Conservation (phyloP, 2,329 filamentous ascomycete genomes). For the Ceratocystis alfenasii region DNA sequence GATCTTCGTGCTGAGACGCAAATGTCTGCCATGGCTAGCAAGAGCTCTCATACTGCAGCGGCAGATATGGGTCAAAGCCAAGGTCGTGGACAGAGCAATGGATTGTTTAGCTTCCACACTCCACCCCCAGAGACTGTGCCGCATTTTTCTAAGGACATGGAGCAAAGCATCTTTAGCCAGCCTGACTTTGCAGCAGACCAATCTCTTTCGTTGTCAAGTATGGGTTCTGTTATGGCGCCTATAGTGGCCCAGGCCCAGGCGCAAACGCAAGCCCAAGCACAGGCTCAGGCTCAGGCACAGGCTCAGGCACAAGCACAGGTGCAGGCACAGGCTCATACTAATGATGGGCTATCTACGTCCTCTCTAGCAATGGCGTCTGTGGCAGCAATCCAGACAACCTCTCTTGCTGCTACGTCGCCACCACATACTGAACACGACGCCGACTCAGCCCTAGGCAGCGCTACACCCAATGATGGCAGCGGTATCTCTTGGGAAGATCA, state of each 20-base stretch:
- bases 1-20: slow-evolving; percentile 40
- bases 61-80: not conserved
- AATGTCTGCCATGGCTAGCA: not conserved
- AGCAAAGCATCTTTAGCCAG: not conserved
- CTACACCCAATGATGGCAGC: slow-evolving; percentile 38
- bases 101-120: slow-evolving; percentile 34
- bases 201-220: not conserved
- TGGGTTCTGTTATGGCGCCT: not conserved
- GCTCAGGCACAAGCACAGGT: not conserved
- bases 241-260: slow-evolving; percentile 5
- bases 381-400: slow-evolving; percentile 11
- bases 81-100: slow-evolving; percentile 24
- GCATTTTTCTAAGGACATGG: slow-evolving; percentile 25
- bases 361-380: slow-evolving; percentile 9
- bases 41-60: not conserved
- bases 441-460: slow-evolving; percentile 31
- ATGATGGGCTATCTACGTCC: not conserved
- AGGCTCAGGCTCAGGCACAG: not conserved
- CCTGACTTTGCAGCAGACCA: not conserved
- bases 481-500: slow-evolving; percentile 32
- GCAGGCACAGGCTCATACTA: not conserved
- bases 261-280: not conserved
- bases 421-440: slow-evolving; percentile 34
- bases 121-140: slow-evolving; percentile 43
- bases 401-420: slow-evolving; percentile 28